Conservation (phyloP, 768 basidiomycete genomes). For the Macrolepiota fuliginosa region DNA sequence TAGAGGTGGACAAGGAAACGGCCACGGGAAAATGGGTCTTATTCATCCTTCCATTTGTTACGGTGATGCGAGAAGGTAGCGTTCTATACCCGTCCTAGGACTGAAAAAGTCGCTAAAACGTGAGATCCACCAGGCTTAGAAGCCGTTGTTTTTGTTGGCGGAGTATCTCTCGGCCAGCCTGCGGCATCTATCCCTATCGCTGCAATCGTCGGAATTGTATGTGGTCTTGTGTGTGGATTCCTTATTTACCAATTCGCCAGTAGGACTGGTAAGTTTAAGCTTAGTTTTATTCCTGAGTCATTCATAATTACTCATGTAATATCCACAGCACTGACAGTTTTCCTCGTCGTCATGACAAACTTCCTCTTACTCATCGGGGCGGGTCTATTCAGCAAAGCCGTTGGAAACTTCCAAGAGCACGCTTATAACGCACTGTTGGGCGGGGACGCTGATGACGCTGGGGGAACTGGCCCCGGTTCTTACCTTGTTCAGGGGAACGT, state of each 20-base stretch:
- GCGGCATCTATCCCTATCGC: constrained; percentile 89
- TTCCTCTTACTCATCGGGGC: constrained; percentile 91
- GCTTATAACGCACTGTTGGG: constrained; percentile 70
- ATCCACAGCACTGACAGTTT: constrained; percentile 68
- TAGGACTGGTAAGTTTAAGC: constrained; percentile 56
- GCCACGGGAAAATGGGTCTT: constrained; percentile 79
- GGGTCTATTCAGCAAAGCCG: constrained; percentile 82
- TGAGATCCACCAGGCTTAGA: constrained; percentile 57
- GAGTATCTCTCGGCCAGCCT: constrained; percentile 81
- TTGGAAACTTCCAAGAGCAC: constrained; percentile 71
- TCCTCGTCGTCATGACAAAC: constrained; percentile 91
- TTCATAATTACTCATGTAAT: background rate
- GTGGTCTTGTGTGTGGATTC: constrained; percentile 71
- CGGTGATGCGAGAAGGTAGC: constrained; percentile 87
- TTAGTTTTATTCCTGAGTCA: background rate
- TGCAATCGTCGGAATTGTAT: constrained; percentile 79
- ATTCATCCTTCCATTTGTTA: constrained; percentile 87
- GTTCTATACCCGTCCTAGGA: background rate
- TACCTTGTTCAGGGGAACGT: constrained; percentile 81
- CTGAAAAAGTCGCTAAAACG: background rate
- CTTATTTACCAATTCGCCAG: constrained; percentile 80
- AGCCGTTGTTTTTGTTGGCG: constrained; percentile 91
- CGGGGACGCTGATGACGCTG: constrained; percentile 62
- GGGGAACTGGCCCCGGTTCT: constrained; percentile 79
- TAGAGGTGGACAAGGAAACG: constrained; percentile 46